Evolutionary conservation across 768 basidiomycete genomes (phyloP), one percentile per base, ranked within the genome.

Genomic region (Thelephora aurantiotincta): DNA sequence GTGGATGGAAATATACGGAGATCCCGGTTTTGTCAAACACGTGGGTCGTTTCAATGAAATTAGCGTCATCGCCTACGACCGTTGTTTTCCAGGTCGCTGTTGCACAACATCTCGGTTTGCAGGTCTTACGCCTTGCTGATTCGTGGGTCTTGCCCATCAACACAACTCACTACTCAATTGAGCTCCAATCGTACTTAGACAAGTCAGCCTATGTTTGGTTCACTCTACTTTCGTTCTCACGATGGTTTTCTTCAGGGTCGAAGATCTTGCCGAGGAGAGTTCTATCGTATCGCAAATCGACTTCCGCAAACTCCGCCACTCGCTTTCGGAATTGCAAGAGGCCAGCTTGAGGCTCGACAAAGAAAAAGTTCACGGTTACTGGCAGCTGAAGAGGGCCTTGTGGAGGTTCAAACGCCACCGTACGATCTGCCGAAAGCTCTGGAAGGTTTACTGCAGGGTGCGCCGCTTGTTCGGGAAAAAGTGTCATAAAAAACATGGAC

Each of bases 1-100:
- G 19, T 84, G 75, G 77, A 72, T 74, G 59, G 74, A 77, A 49
- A 51, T 68, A 47, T 84, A 75, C 52, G 76, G 69, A n/a, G 82
- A 83, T 52, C 74, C 78, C 2, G 72, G 73, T 4, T 82, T 79
- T 60, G 58, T 67, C 51, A 65, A 71, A 11, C 80, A 84, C 57
- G 76, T 75, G 47, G 44, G 70, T 59, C 6, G 16, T 9, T 14
- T 2, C 11, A 11, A 46, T 19, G 11, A 3, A 12, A 2, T 33
- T 12, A 11, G 16, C 14, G 11, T 14, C 38, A 20, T 37, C n/a
- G 5, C 36, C 3, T 19, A 30, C 26, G 12, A 47, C 43, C n/a
- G 23, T 33, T 35, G 2, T 23, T 30, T 7, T 22, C 11, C 51
- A 76, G 71, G 67, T 73, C n/a, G 76, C 77, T n/a, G 63, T 75